A percentile compares a stretch with the other conserved stretches of the same genome.
Evolutionary conservation across 805 yeast species (phyloP).

Genomic region (Yarrowia osloensis): DNA sequence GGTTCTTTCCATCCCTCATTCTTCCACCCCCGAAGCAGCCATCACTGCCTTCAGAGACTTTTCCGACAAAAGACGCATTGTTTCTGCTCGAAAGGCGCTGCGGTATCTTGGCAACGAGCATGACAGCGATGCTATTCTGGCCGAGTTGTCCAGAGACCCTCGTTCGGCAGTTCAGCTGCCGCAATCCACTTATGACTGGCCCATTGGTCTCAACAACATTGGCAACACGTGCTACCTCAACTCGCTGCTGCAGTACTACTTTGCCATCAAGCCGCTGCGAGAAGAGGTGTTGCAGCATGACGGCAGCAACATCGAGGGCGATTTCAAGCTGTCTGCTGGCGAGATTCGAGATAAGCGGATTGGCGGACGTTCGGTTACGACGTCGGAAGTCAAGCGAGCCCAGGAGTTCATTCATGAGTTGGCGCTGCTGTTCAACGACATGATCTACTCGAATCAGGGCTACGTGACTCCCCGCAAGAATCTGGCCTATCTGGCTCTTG

Average conservation of each 20-base stretch:
- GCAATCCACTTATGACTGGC: constrained; percentile 44
- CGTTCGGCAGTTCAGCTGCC: constrained; percentile 17
- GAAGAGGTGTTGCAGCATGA: constrained; percentile 54
- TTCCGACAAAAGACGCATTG: constrained; percentile 10
- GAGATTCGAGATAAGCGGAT: constrained; percentile 60
- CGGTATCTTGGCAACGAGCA: constrained; percentile 56
- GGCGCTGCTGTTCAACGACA: constrained; percentile 64
- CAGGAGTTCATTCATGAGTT: constrained; percentile 77
- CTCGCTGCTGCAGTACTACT: constrained; percentile 86
- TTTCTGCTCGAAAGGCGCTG: constrained; percentile 52
- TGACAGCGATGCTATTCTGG: constrained; percentile 56
- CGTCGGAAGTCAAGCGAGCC: constrained; percentile 76
- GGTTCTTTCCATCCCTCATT: background rate
- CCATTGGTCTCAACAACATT: constrained; percentile 89
- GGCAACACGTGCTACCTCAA: constrained; percentile 96
- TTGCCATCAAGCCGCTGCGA: constrained; percentile 79
- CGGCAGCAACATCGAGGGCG: constrained; percentile 32
- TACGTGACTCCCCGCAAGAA: constrained; percentile 81
- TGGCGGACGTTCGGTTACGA: constrained; percentile 84
- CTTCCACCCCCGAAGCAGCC: constrained; percentile 3
- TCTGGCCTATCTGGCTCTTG: constrained; percentile 82
- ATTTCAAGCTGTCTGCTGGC: constrained; percentile 34
- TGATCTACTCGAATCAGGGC: constrained; percentile 62
- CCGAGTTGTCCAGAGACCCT: constrained; percentile 48
- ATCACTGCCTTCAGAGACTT: constrained; percentile 11